Base-by-base conservation (phyloP, 2,329 filamentous ascomycete species). In the Epichloe bromicola region DNA sequence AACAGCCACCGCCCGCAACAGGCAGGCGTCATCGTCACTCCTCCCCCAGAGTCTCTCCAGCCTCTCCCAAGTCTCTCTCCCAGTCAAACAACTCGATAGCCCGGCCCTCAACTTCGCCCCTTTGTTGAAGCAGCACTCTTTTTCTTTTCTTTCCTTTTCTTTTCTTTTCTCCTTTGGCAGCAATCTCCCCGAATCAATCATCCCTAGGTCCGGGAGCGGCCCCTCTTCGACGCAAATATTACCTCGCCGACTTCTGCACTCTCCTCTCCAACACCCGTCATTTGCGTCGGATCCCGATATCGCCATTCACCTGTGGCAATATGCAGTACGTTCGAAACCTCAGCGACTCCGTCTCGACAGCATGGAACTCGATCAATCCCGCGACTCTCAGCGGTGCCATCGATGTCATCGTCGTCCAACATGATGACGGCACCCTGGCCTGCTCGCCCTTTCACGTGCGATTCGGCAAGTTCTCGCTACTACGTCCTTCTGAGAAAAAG, bases 361-460 rank as follows among this genome's bases (percentile, higher is more conserved):
- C 93, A 68, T 98, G 93, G 93, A 98, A 98, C 70, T 96, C 90
- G 26, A 95, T 98, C 76, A 98, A 98, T 69, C 93, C 93, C 48
- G 89, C 93, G 43, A 98, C 93, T 12, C 80, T 98, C 52, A 95
- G 88, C 71, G 93, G 93, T 63, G 93, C 93, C 63, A 97, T 98
- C 71, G 93, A 98, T 76, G 91, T 97, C 60, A 95, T 98, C 59
- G 91, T 98, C 51, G 89, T 98, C 53, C 89, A 98, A 69, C 89
- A 94, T 59, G 88, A 91, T 65, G 93, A 98, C 76, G 93, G 88
- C 72, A 75, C 73, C 40, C 77, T 97, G 52, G 83, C 85, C 57
- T 98, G 93, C 71, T 97, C 91, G 30, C 93, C 93, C 47, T 98
- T 98, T 69, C 93, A 98, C 68, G 93, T 98, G 58, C 89, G 93